phyloP scores from a whole-genome alignment of 345 rosid genomes.

The Limnanthes douglasii region DNA sequence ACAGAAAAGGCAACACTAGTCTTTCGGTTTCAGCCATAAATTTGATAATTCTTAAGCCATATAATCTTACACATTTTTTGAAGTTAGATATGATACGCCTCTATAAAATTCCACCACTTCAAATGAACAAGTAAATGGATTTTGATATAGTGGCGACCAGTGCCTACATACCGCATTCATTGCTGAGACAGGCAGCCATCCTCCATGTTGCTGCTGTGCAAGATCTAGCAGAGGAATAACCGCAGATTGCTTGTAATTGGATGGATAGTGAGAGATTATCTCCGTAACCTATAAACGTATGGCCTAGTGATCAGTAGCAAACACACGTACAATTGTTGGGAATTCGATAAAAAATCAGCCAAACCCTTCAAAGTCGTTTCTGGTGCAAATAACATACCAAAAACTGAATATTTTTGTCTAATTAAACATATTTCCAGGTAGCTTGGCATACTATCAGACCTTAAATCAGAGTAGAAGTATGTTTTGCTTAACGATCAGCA shows the following conservation, averaged over 20 bases:
- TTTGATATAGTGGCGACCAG: too few relatives aligned
- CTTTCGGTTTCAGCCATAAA: too few relatives aligned
- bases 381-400: neutral
- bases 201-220: slow-evolving; percentile 99
- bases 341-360: too few relatives aligned
- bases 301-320: too few relatives aligned
- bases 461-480: neutral
- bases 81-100: too few relatives aligned
- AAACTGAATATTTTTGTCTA: neutral
- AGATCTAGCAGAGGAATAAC: slow-evolving; percentile 96
- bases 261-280: slow-evolving; percentile 87
- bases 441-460: neutral
- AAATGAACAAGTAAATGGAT: too few relatives aligned
- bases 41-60: too few relatives aligned
- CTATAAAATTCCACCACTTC: too few relatives aligned
- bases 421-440: neutral
- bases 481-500: too few relatives aligned
- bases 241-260: slow-evolving; percentile 97
- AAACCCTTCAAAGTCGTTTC: neutral
- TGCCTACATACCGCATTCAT: slow-evolving; percentile 68
- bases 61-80: too few relatives aligned
- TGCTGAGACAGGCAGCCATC: slow-evolving; percentile 99
- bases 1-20: too few relatives aligned
- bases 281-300: slow-evolving; percentile 48
- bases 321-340: too few relatives aligned